Evolutionary conservation across 352 stramenopile genomes (phyloP).

Genomic region (Plasmopara halstedii): DNA sequence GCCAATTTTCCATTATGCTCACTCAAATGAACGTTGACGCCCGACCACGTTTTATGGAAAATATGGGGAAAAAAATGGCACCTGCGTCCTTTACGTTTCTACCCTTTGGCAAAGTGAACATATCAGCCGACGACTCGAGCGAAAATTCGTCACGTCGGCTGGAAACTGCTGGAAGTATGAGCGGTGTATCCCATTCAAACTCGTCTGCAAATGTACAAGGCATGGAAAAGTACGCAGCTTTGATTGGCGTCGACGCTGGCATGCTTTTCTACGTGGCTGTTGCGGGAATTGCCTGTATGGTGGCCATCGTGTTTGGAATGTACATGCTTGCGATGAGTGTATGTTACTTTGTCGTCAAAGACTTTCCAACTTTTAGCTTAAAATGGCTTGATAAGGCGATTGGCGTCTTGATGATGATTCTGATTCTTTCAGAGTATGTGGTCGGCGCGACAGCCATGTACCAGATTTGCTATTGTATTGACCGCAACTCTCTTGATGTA

Average conservation of each 20-base stretch:
- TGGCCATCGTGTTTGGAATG: slow-evolving; percentile 35
- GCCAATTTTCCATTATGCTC: slow-evolving; percentile 78
- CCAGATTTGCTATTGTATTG: slow-evolving; percentile 79
- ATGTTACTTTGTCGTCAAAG: slow-evolving; percentile 40
- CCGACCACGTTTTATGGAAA: slow-evolving; percentile 58
- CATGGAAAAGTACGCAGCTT: slow-evolving; percentile 72
- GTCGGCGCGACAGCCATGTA: slow-evolving; percentile 75
- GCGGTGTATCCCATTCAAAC: slow-evolving; percentile 19
- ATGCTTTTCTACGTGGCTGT: slow-evolving; percentile 81
- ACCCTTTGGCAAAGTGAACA: slow-evolving; percentile 43
- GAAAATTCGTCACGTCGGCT: slow-evolving; percentile 24
- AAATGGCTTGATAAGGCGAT: slow-evolving; percentile 80
- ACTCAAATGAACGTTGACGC: slow-evolving; percentile 81
- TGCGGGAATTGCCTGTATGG: slow-evolving; percentile 44
- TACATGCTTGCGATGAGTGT: slow-evolving; percentile 43
- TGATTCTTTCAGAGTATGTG: slow-evolving; percentile 81
- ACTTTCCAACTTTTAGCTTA: slow-evolving; percentile 45
- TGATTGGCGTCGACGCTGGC: slow-evolving; percentile 66
- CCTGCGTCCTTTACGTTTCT: slow-evolving; percentile 58
- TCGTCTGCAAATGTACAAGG: slow-evolving; percentile 38
- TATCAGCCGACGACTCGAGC: slow-evolving; percentile 2
- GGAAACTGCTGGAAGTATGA: slow-evolving; percentile 15
- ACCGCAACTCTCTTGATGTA: slow-evolving; percentile 44
- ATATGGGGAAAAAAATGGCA: slow-evolving; percentile 70
- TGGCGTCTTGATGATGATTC: slow-evolving; percentile 73